Conservation (phyloP, 2,329 filamentous ascomycete species). For the Aureobasidium sp. region DNA sequence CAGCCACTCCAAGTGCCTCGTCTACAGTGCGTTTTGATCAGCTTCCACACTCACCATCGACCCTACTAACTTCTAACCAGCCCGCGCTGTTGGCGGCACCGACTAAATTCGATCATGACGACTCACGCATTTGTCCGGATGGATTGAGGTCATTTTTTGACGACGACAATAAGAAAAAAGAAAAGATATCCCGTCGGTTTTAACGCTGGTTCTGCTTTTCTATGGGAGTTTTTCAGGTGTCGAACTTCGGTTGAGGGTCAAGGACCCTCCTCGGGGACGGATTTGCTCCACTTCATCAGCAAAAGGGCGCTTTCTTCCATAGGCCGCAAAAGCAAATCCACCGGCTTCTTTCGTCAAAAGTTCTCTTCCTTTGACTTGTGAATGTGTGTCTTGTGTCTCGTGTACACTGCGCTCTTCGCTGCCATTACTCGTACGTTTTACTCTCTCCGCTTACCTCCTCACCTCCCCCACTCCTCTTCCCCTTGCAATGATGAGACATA, state of each 20-base stretch:
- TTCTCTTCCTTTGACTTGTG: not conserved
- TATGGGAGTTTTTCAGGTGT: slow-evolving; percentile 13
- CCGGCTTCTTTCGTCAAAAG: slow-evolving; percentile 13
- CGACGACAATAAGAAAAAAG: slow-evolving; percentile 10
- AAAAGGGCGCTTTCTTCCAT: slow-evolving; percentile 10
- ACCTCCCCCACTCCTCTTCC: not conserved
- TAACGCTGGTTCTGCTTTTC: slow-evolving; percentile 7
- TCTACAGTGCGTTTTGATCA: slow-evolving; percentile 68
- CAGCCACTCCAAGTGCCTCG: slow-evolving; percentile 92
- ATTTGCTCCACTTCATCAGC: not conserved
- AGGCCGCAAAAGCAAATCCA: slow-evolving; percentile 12
- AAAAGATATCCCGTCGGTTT: slow-evolving; percentile 7
- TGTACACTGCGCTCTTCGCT: slow-evolving; percentile 16
- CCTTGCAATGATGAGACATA: slow-evolving; percentile 61
- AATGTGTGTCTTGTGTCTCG: slow-evolving; percentile 9
- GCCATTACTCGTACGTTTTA: slow-evolving; percentile 75
- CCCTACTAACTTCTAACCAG: slow-evolving; percentile 14
- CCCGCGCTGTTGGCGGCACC: slow-evolving; percentile 21
- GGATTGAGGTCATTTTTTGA: slow-evolving; percentile 12
- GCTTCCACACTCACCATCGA: not conserved
- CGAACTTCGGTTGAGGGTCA: slow-evolving; percentile 8
- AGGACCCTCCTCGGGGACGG: not conserved
- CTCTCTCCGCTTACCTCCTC: not conserved
- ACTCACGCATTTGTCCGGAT: slow-evolving; percentile 8
- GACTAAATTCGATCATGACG: slow-evolving; percentile 18